Base-by-base conservation (phyloP, 805 yeast genomes). In the Pichia nakasei region DNA sequence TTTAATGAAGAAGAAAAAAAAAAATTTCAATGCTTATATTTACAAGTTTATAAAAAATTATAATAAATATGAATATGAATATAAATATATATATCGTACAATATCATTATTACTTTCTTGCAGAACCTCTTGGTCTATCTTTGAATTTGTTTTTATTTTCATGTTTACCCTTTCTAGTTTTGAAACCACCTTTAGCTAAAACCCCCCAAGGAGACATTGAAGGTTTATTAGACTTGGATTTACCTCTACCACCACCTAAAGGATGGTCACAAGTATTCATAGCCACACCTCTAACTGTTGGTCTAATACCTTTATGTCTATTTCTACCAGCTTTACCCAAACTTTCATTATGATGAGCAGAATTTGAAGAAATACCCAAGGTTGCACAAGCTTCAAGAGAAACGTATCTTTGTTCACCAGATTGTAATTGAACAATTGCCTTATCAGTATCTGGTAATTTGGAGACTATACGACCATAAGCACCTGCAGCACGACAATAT, bases 181-280 rank as follows among this genome's bases (percentile, higher is more conserved):
- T 89, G 70, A 79, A 89, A 45, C 86, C 83, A 64, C 93, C 94
- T 75, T 91, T 91, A 35, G 91, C 82, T 58, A 84, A 66, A 48
- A 81, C 82, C 58, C 98, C 98, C 96, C 97, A 91, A 63, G 94
- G 94, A 44, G 96, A 85, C 72, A 84, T 86, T 18, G 97, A 85
- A 47, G 84, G 75, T 70, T 87, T 91, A 68, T 91, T 89, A 51
- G 96, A 86, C 80, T 93, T 93, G 48, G 95, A 85, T 67, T 93
- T 93, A 78, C 98, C 98, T 75, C 98, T 82, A 69, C 98, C 98
- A 82, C 98, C 98, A 73, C 98, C 98, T 59, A 87, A 89, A 52
- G 98, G 98, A 71, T 93, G 98, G 66, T 93, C 97, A 61, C 81
- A 78, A 51, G 93, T 93, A 68, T 93, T 93, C 96, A 86, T 87